These are phyloP conservation scores for Penicillium waksmanii DNA, from an alignment of 495 filamentous ascomycete species.

Conservation along the genomic window DNA sequence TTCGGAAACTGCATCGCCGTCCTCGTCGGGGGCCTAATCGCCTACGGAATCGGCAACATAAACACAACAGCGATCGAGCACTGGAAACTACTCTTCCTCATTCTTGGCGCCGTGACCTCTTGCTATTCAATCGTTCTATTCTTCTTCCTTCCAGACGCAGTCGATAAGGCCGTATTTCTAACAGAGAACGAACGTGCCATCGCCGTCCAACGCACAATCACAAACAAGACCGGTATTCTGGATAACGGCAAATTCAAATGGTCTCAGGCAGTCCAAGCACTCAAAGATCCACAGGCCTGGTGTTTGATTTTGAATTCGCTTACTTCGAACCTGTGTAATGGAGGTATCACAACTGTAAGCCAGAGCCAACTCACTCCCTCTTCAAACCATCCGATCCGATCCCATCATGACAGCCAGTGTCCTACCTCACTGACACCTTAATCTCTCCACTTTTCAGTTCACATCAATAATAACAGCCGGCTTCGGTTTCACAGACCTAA, in stretches of 20 bases:
- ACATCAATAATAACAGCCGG: constrained; percentile 43
- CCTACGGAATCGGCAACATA: constrained; percentile 61
- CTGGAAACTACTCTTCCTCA: constrained; percentile 62
- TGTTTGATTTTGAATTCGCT: constrained; percentile 32
- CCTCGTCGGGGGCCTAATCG: constrained; percentile 61
- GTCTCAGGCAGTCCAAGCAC: constrained; percentile 34
- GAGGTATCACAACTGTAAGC: constrained; percentile 36
- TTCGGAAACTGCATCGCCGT: constrained; percentile 61
- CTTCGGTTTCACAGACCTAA: constrained; percentile 43
- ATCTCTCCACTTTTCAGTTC: constrained; percentile 30
- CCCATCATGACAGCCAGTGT: background rate
- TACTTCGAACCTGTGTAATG: constrained; percentile 35
- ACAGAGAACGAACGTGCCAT: constrained; percentile 51
- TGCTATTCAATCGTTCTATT: constrained; percentile 52
- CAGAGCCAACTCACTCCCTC: too few relatives aligned
- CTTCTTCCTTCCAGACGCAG: constrained; percentile 56
- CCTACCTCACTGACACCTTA: background rate
- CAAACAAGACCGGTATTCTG: constrained; percentile 60
- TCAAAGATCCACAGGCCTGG: constrained; percentile 38
- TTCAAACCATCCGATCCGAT: background rate
- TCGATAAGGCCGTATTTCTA: constrained; percentile 58
- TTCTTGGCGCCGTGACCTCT: constrained; percentile 61
- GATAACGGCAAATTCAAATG: constrained; percentile 44
- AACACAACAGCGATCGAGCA: constrained; percentile 13
- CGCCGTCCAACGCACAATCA: constrained; percentile 35